These are phyloP conservation scores for Periconia digitata DNA, from an alignment of 2,329 filamentous ascomycete species.

Conservation along the genomic window DNA sequence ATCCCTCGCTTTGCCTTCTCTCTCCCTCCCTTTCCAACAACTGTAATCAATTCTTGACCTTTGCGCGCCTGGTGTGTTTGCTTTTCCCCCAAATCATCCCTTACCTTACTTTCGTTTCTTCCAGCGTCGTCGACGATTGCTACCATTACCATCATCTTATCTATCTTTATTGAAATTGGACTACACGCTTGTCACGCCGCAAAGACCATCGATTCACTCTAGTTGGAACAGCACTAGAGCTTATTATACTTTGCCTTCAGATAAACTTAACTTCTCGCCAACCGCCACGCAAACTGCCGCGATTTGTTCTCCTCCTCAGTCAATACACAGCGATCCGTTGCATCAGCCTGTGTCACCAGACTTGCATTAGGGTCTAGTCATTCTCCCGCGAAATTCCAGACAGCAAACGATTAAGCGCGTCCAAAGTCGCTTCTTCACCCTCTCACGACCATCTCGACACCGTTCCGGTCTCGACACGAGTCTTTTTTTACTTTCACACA, in stretches of 20 bases:
- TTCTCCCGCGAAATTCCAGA: constrained; percentile 2
- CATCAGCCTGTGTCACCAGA: constrained; percentile 2
- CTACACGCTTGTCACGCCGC: no score
- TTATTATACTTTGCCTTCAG: not conserved
- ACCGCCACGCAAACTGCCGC: constrained; percentile 3
- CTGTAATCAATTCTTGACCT: not conserved
- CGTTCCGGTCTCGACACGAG: not conserved
- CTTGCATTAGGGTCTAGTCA: no score
- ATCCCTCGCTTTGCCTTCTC: constrained; percentile 1
- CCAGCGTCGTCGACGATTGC: constrained; percentile 1
- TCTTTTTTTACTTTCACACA: not conserved
- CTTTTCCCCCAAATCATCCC: not conserved
- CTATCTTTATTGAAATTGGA: no score
- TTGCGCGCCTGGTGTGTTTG: not conserved
- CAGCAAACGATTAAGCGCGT: not conserved
- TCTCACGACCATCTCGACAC: not conserved
- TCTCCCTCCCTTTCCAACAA: not conserved
- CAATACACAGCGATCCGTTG: not conserved
- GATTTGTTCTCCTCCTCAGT: constrained; percentile 7
- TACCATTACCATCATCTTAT: constrained; percentile 5
- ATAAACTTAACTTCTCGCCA: no score
- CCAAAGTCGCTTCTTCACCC: not conserved
- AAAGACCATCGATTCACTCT: constrained; percentile 6
- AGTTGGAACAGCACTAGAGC: constrained; percentile 15
- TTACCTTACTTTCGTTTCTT: constrained; percentile 18